A percentile compares a stretch with the other conserved stretches of the same genome.
These are phyloP conservation scores for Gracilaria gracilis DNA, from an alignment of 23 red algal species.

Conservation along the genomic window DNA sequence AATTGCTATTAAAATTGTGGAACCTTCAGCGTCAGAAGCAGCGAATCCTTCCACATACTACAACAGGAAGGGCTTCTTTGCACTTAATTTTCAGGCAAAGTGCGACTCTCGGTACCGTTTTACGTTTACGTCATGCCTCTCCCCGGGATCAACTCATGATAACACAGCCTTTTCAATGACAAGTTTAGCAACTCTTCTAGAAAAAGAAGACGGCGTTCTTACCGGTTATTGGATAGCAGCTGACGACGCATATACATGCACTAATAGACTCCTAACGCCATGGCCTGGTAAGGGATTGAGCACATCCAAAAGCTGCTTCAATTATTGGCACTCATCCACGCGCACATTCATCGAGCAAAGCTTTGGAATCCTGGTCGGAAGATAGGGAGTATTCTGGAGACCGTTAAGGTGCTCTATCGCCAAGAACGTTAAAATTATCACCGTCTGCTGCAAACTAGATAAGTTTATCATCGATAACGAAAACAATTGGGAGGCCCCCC, in stretches of 20 bases:
- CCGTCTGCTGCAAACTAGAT: neutral
- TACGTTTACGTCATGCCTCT: constrained; percentile 4
- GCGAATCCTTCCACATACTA: constrained; percentile 1
- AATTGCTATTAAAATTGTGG: constrained; percentile 8
- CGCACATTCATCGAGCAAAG: constrained; percentile 33
- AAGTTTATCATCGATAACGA: neutral
- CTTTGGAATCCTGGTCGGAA: no score
- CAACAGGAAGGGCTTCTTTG: constrained; percentile 3
- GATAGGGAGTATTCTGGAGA: no score
- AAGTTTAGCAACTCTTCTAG: no score
- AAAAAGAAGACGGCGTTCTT: neutral
- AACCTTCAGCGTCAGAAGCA: neutral
- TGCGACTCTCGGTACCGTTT: constrained; percentile 30
- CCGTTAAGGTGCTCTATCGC: neutral
- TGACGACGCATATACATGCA: constrained; percentile 27
- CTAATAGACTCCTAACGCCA: constrained; percentile 26
- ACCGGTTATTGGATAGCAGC: no score
- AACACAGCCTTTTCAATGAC: no score
- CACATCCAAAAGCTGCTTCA: constrained; percentile 25
- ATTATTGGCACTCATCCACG: constrained; percentile 15
- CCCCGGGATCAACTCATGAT: neutral
- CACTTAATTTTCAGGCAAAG: neutral
- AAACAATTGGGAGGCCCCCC: neutral
- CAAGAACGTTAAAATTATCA: neutral
- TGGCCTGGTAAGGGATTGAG: constrained; percentile 34